A percentile compares a stretch with the other conserved stretches of the same genome.
These are phyloP conservation scores for Calonectria hongkongensis DNA, from an alignment of 2,329 filamentous ascomycete genomes.

Conservation along the genomic window DNA sequence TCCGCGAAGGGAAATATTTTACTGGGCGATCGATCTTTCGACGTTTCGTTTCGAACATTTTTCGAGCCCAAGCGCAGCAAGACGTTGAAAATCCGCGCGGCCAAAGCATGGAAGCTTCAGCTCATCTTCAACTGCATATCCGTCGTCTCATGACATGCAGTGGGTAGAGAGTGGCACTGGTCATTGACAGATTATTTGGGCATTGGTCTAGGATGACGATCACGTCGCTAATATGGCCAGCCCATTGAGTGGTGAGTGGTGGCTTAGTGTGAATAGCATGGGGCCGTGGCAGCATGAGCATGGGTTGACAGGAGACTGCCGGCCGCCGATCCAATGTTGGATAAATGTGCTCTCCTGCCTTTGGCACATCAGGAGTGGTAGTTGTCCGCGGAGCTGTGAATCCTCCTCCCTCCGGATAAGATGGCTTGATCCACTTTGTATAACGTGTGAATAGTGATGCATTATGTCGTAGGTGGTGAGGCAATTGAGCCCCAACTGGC, in stretches of 20 bases:
- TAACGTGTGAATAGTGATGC: background rate
- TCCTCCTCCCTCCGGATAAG: slow-evolving; percentile 4
- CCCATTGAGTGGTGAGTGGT: background rate
- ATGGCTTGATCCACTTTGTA: slow-evolving; percentile 11
- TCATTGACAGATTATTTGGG: background rate
- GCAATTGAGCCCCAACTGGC: slow-evolving; percentile 1
- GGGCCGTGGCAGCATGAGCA: background rate
- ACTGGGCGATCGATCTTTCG: slow-evolving; percentile 17
- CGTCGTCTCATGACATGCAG: slow-evolving; percentile 20
- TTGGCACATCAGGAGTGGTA: background rate
- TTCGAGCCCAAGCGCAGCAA: slow-evolving; percentile 1
- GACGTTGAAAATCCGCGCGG: slow-evolving; percentile 5
- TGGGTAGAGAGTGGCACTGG: background rate
- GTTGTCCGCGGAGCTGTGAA: background rate
- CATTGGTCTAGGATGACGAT: background rate
- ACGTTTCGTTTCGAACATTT: slow-evolving; percentile 21
- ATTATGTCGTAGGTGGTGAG: slow-evolving; percentile 1
- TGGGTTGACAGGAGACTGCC: slow-evolving; percentile 13
- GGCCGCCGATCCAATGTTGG: slow-evolving; percentile 18
- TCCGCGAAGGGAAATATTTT: slow-evolving; percentile 9
- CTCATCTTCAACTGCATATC: background rate
- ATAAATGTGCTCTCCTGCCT: slow-evolving; percentile 14
- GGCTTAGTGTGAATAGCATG: slow-evolving; percentile 3
- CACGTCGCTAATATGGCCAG: slow-evolving; percentile 2
- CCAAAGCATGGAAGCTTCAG: slow-evolving; percentile 12